Conservation (phyloP, 495 filamentous ascomycete species). For the Aspergillus conjunctus region DNA sequence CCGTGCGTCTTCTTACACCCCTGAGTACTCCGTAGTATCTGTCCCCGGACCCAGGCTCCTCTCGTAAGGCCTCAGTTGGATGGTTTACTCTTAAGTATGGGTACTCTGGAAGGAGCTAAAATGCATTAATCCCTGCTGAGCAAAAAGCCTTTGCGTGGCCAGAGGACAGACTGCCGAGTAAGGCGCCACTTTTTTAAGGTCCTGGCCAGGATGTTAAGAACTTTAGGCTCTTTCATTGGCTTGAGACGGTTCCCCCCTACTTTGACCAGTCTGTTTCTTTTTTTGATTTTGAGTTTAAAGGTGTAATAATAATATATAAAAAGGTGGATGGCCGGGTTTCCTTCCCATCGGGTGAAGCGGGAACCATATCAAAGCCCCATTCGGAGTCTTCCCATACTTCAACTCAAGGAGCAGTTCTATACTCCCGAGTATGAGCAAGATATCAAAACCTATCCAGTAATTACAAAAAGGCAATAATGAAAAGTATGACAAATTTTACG, state of each 20-base stretch:
- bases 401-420: not conserved
- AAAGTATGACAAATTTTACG: not conserved
- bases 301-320: constrained; percentile 3
- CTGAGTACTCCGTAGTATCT: not conserved
- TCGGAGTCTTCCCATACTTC: not conserved
- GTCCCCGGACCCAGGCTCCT: not conserved
- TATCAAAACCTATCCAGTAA: not conserved
- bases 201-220: not conserved
- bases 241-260: constrained; percentile 11
- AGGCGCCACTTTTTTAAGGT: constrained; percentile 1
- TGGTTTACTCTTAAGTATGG: too few species aligned
- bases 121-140: not conserved
- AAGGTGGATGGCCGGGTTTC: constrained; percentile 10
- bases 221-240: constrained; percentile 8
- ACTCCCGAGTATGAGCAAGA: not conserved
- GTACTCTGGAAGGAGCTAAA: too few species aligned
- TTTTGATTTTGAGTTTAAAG: constrained; percentile 25
- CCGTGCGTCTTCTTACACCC: not conserved
- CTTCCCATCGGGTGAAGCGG: constrained; percentile 4
- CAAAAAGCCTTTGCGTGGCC: not conserved
- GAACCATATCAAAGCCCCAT: not conserved
- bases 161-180: not conserved
- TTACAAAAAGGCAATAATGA: not conserved
- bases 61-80: too few species aligned
- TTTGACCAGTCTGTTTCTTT: constrained; percentile 2